These are phyloP conservation scores for Mimosa bimucronata DNA, from an alignment of 306 rosid species.

Conservation along the genomic window DNA sequence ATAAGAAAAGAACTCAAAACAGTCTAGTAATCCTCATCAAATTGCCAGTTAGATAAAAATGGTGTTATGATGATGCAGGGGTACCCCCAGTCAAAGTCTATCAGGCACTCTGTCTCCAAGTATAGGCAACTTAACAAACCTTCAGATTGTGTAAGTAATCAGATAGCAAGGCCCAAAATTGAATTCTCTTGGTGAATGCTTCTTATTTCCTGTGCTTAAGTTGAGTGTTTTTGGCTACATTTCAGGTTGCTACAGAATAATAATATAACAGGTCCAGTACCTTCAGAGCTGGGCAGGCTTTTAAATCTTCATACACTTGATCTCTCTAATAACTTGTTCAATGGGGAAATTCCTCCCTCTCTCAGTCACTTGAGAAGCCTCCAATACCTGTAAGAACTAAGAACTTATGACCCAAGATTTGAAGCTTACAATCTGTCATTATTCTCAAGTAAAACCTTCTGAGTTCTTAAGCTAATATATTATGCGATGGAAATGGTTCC, in stretches of 20 bases:
- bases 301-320: conserved; percentile 90
- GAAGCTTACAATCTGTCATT: conserved; percentile 12
- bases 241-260: conserved; percentile 92
- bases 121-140: conserved; percentile 95
- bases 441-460: background rate
- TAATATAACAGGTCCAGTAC: conserved; percentile 82
- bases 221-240: conserved; percentile 31
- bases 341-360: conserved; percentile 71
- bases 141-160: conserved; percentile 87
- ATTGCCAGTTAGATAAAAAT: conserved; percentile 30
- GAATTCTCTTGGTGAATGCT: conserved; percentile 5
- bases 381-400: conserved; percentile 84
- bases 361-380: conserved; percentile 74
- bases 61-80: conserved; percentile 61
- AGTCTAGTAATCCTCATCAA: conserved; percentile 1
- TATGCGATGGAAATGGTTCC: conserved; percentile 36
- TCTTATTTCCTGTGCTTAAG: conserved; percentile 6
- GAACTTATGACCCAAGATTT: conserved; percentile 25
- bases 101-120: conserved; percentile 90
- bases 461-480: conserved; percentile 34
- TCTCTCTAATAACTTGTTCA: conserved; percentile 79
- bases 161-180: background rate
- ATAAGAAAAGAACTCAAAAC: background rate
- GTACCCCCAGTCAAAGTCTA: conserved; percentile 93
- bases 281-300: conserved; percentile 76